phyloP scores from a whole-genome alignment of 352 stramenopile genomes.

The Phytophthora lateralis region DNA sequence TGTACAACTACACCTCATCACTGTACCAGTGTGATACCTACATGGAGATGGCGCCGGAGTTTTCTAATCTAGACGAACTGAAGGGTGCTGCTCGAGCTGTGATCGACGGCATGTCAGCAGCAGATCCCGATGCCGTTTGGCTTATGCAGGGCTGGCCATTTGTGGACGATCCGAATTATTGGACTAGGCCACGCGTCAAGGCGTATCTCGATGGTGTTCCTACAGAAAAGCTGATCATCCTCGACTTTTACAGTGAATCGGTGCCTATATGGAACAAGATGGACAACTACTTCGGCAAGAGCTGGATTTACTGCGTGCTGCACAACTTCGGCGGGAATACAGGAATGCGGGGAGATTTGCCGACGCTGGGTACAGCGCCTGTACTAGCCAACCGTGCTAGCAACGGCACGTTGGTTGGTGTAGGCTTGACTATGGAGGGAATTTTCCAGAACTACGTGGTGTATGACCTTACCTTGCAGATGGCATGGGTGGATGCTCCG shows the following conservation, averaged over 20 bases:
- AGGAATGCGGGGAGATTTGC: conserved; percentile 75
- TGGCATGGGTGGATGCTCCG: conserved; percentile 60
- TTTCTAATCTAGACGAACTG: conserved; percentile 51
- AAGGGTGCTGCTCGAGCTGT: conserved; percentile 59
- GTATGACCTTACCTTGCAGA: conserved; percentile 77
- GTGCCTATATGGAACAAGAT: conserved; percentile 72
- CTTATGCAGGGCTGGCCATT: conserved; percentile 88
- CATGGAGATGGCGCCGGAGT: conserved; percentile 81
- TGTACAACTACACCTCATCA: conserved; percentile 77
- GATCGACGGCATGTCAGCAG: conserved; percentile 72
- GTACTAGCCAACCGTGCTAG: conserved; percentile 43
- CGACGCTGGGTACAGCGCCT: conserved; percentile 55
- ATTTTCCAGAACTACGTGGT: conserved; percentile 90
- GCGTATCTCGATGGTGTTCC: conserved; percentile 64
- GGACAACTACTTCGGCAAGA: conserved; percentile 83
- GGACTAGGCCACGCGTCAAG: conserved; percentile 59
- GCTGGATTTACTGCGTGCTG: conserved; percentile 85
- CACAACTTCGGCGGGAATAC: conserved; percentile 85
- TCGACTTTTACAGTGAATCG: conserved; percentile 82
- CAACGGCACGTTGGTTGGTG: conserved; percentile 71
- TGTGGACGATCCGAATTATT: conserved; percentile 57
- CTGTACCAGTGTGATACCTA: conserved; percentile 83
- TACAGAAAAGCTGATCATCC: conserved; percentile 69
- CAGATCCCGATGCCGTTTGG: conserved; percentile 78
- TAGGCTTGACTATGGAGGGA: conserved; percentile 83